Conservation (phyloP, 345 rosid genomes). For the Linum tenue region DNA sequence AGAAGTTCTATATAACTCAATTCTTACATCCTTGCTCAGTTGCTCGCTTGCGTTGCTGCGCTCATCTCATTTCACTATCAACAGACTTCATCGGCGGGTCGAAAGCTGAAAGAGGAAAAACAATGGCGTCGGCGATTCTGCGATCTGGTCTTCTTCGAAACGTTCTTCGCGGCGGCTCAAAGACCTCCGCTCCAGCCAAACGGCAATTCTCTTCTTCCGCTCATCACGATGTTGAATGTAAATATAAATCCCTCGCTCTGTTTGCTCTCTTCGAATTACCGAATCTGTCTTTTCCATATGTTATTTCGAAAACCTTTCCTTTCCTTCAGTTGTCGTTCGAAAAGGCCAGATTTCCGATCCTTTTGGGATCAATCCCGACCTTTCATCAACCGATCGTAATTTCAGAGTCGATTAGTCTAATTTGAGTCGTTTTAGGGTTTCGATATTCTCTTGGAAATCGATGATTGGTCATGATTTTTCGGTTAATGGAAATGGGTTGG, state of each 20-base stretch:
- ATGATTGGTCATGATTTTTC: neutral
- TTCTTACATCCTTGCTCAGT: neutral
- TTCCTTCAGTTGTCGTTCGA: no score
- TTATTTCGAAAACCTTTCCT: neutral
- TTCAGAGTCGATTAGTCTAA: constrained; percentile 1
- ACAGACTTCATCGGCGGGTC: neutral
- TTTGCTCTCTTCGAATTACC: neutral
- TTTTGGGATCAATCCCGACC: no score
- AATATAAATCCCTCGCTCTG: constrained; percentile 8
- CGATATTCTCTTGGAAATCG: neutral
- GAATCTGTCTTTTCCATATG: neutral
- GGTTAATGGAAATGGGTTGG: no score
- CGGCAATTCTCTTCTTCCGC: constrained; percentile 64
- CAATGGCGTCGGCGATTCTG: constrained; percentile 62
- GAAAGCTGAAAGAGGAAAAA: neutral
- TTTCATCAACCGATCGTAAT: neutral
- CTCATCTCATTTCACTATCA: neutral
- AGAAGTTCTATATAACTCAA: neutral
- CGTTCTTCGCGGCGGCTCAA: constrained; percentile 44
- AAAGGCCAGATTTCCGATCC: no score
- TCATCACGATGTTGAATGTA: constrained; percentile 73
- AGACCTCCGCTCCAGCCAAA: constrained; percentile 41
- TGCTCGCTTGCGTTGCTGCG: no score
- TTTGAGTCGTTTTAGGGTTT: constrained; percentile 9
- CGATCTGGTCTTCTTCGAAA: constrained; percentile 67